Evolutionary conservation across 345 rosid genomes (phyloP), one percentile per base, ranked within the genome.

Genomic region (Isatis tinctoria): DNA sequence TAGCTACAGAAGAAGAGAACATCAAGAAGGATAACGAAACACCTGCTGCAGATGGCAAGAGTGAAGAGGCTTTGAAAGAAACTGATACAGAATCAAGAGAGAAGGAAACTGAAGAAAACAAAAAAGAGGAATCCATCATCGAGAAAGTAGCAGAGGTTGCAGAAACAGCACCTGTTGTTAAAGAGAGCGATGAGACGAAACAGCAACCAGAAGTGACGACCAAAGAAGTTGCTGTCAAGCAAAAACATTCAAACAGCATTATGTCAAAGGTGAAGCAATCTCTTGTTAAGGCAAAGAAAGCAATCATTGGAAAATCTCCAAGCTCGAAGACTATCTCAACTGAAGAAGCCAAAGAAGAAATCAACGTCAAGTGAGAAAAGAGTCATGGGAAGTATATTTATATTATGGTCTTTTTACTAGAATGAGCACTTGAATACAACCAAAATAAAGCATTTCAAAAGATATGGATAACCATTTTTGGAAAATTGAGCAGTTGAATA

Each of bases 201-300:
- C 45, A 73, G 27, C n/a, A 77, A 28, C 27, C 70, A 67, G 91
- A 86, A 37, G 74, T 72, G 60, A 81, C 85, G 45, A 61, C 66
- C 4, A 72, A 75, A 68, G 85, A 86, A 72, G 83, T 78, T 72
- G 5, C 75, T 16, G 81, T 62, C 1, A 90, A 90, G 80, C 72
- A 80, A 49, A 90, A 88, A 60, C 75, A 83, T 56, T 85, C 97
- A 16, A 84, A 77, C 51, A 89, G 84, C 80, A 80, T 91, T 27
- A 83, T 91, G 57, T 82, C 91, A 33, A 91, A 86, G 86, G 88
- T 91, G 71, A 91, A 91, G 48, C 92, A 89, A 8, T 85, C 92
- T 18, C 82, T 89, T 67, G 89, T 85, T 27, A 91, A 89, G 86
- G 92, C 86, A 37, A 89, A 87, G 82, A 91, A 91, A 74, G 97